A percentile compares a stretch with the other conserved stretches of the same genome.
Evolutionary conservation across 2,329 filamentous ascomycete genomes (phyloP).

Genomic region (Pseudopyrenochaeta lycopersici): DNA sequence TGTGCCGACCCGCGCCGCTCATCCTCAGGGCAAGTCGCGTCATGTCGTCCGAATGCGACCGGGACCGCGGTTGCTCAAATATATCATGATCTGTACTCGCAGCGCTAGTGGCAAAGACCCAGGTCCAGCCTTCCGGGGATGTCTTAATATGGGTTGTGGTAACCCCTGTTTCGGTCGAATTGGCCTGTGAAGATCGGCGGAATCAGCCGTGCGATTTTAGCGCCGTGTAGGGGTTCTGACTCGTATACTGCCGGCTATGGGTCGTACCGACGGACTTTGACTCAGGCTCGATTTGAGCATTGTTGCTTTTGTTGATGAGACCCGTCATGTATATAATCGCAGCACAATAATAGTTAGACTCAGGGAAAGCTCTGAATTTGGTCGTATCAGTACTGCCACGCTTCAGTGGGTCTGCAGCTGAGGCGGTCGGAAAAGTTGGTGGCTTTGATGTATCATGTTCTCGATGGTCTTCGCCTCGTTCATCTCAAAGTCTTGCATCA

Average conservation of each 20-base stretch:
- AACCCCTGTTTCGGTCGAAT: not conserved
- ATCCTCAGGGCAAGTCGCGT: too few species aligned
- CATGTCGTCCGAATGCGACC: too few species aligned
- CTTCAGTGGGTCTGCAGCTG: conserved; percentile 40
- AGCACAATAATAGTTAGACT: too few species aligned
- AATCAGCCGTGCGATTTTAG: not conserved
- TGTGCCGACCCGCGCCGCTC: not conserved
- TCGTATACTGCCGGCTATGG: not conserved
- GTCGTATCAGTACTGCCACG: too few species aligned
- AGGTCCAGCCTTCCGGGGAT: not conserved
- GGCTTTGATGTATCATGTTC: conserved; percentile 52
- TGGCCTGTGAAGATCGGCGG: not conserved
- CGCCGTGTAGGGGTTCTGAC: not conserved
- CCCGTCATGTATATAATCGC: too few species aligned
- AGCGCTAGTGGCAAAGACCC: not conserved
- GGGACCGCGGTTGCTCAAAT: not conserved
- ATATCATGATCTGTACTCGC: not conserved
- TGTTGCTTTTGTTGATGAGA: too few species aligned
- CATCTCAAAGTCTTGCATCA: conserved; percentile 81
- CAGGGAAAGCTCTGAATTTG: too few species aligned
- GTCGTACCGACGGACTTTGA: too few species aligned
- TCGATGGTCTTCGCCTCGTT: conserved; percentile 52
- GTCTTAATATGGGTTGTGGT: not conserved
- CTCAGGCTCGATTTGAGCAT: too few species aligned
- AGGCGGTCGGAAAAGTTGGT: conserved; percentile 46